These are phyloP conservation scores for Lepidopterella palustris DNA, from an alignment of 495 filamentous ascomycete genomes.

Conservation along the genomic window DNA sequence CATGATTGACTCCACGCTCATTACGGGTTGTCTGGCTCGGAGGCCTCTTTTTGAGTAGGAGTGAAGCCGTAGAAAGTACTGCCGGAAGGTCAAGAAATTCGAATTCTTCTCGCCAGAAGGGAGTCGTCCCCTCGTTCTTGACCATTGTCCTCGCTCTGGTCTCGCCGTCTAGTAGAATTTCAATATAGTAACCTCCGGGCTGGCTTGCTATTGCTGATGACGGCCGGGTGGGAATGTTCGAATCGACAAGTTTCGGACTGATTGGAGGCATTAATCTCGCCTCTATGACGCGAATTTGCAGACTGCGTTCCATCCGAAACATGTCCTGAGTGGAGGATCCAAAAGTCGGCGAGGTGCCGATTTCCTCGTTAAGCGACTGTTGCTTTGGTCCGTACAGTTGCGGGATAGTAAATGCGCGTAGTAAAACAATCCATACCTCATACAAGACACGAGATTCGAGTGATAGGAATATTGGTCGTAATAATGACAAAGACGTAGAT, in stretches of 20 bases:
- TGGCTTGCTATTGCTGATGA: conserved; percentile 2
- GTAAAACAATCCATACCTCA: conserved; percentile 93
- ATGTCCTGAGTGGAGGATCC: conserved; percentile 45
- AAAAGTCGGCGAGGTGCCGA: conserved; percentile 23
- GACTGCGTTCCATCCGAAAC: conserved; percentile 60
- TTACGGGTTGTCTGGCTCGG: conserved; percentile 15
- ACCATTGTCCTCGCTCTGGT: conserved; percentile 78
- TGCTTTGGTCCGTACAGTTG: conserved; percentile 70
- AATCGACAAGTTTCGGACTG: conserved; percentile 21
- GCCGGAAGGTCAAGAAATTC: conserved; percentile 79
- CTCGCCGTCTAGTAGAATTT: conserved; percentile 88
- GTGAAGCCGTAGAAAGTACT: conserved; percentile 67
- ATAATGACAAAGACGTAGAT: conserved; percentile 55
- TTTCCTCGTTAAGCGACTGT: conserved; percentile 31
- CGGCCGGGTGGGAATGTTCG: conserved; percentile 13
- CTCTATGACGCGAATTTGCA: conserved; percentile 55
- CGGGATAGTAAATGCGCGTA: conserved; percentile 88
- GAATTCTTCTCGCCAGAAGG: conserved; percentile 93
- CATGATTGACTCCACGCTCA: conserved; percentile 4
- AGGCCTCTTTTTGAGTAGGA: conserved; percentile 72
- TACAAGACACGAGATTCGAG: conserved; percentile 82
- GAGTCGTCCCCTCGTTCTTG: conserved; percentile 72
- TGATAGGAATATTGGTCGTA: conserved; percentile 73
- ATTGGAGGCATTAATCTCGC: conserved; percentile 47
- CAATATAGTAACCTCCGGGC: conserved; percentile 61